Percentiles rank a stretch among this genome's conserved stretches.
Conservation (phyloP, 129 eudicot genomes). For the Solidago caesia region DNA sequence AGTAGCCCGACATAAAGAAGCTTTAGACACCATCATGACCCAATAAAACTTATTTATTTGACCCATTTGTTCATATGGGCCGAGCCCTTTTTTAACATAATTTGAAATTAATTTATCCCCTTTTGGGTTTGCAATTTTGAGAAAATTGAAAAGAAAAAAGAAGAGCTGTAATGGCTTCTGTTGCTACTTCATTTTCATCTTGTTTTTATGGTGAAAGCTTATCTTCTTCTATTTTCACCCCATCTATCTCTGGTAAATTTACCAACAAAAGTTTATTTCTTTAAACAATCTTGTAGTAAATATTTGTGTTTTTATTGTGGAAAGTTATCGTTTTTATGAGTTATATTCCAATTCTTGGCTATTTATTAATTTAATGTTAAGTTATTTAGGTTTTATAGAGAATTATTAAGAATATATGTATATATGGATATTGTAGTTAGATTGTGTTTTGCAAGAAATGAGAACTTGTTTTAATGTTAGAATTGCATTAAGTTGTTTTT, state of each 20-base stretch:
- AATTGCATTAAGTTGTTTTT: background rate
- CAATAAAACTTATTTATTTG: background rate
- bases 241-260: constrained; percentile 17
- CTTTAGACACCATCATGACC: background rate
- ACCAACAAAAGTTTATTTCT: constrained; percentile 3
- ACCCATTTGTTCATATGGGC: background rate
- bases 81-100: constrained; percentile 10
- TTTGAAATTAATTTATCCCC: constrained; percentile 23
- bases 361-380: no score
- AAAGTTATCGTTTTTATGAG: background rate
- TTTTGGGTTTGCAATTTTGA: constrained; percentile 4
- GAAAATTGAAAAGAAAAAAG: background rate
- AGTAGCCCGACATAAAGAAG: no score
- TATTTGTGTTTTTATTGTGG: constrained; percentile 19
- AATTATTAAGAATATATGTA: constrained; percentile 1
- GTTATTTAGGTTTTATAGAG: background rate
- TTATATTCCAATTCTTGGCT: background rate
- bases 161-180: constrained; percentile 44
- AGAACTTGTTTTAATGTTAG: background rate
- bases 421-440: background rate
- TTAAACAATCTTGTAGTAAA: background rate
- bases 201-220: constrained; percentile 37
- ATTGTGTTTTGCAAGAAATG: background rate
- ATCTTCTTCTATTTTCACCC: constrained; percentile 31
- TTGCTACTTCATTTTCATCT: constrained; percentile 42